These are phyloP conservation scores for Posidonia oceanica DNA, from an alignment of 116 monocot species.

Conservation along the genomic window DNA sequence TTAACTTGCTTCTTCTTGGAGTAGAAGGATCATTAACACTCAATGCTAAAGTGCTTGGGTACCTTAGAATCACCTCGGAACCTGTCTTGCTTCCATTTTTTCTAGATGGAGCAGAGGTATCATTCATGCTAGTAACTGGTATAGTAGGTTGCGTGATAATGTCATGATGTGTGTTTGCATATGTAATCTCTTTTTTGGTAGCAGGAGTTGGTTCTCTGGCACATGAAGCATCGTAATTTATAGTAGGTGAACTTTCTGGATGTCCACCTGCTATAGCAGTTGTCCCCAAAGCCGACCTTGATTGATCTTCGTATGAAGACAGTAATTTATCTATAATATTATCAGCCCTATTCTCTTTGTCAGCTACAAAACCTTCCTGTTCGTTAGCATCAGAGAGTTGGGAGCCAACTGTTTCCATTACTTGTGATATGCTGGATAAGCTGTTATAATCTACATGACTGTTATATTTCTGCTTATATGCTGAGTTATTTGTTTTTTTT, in stretches of 20 bases:
- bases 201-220: not conserved
- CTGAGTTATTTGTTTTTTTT: too few relatives aligned
- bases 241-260: not conserved
- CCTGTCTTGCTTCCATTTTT: not conserved
- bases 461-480: not conserved
- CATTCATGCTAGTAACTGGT: not conserved
- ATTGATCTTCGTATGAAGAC: constrained; percentile 15
- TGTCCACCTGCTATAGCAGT: not conserved
- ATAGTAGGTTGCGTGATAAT: not conserved
- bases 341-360: constrained; percentile 17
- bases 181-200: not conserved
- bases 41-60: not conserved
- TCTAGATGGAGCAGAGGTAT: not conserved
- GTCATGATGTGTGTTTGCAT: not conserved
- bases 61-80: not conserved
- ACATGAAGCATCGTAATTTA: not conserved
- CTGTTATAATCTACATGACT: not conserved
- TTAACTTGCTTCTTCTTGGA: not conserved
- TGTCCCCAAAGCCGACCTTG: not conserved
- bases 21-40: not conserved
- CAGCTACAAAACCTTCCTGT: constrained; percentile 6
- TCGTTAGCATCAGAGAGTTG: not conserved
- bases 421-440: constrained; percentile 2
- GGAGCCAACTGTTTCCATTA: not conserved
- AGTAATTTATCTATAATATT: constrained; percentile 19